Evolutionary conservation across 2,329 filamentous ascomycete species (phyloP), one percentile per base, ranked within the genome.

Genomic region (Pseudogymnoascus sp.): DNA sequence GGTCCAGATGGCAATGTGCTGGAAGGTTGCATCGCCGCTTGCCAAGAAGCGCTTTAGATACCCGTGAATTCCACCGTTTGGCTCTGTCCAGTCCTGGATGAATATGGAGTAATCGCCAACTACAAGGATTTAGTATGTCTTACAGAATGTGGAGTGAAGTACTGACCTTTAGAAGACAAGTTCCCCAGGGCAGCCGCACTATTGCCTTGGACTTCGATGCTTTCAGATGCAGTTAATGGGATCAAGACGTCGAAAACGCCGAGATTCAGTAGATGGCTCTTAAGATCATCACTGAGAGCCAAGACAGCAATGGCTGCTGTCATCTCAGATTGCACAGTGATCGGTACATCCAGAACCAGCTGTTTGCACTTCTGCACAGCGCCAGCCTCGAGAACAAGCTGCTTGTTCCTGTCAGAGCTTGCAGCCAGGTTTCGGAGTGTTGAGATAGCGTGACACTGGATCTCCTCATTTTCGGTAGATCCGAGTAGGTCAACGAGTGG

Each of bases 301-400:
- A 99, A 82, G 13, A 99, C 95, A 38, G 95, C 95, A 76, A 99
- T 97, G 1, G 95, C 95, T n/a, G 95, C 95, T 4, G 95, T 99
- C 95, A 99, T 99, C 76, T 99, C 95, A 1, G 93, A 97, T 75
- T 99, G 95, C 2, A 99, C 95, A 40, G 90, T 93, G 60, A 97
- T 83, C 0, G 95, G 92, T 2, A 97, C 95, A 63, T 96, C 88
- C 17, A 99, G 81, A 23, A 99, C 93, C 62, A 99, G 82, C 73
- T 97, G 91, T 78, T 97, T 97, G 86, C 95, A 99, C 76, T 97
- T 97, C 74, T 97, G 92, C 40, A 99, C 95, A 1, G 95, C 95
- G 23, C 95, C 95, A 35, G 95, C 95, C 76, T 97, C 92, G 60
- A 99, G 80, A 1, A 99, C 95, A n/a, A 99, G 83, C 64, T 96